Percentiles rank a stretch among this genome's conserved stretches.
phyloP scores from a whole-genome alignment of 352 stramenopile genomes.

The Globisporangium orthogonon region DNA sequence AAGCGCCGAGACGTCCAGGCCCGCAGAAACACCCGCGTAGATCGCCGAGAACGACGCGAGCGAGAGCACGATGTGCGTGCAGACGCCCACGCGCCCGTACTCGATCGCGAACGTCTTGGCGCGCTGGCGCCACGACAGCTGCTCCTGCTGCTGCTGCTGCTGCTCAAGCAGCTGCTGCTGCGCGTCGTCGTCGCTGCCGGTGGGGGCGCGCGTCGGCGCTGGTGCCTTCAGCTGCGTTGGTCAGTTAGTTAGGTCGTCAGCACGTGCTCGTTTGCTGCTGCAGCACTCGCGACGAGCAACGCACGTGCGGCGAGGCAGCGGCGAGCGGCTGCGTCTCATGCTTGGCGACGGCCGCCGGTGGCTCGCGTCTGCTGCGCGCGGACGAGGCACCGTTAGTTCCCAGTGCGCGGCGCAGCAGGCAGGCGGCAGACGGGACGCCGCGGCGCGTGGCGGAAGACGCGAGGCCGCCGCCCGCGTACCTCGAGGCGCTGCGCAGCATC shows the following conservation, averaged over 20 bases:
- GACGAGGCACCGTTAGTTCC: too few species aligned
- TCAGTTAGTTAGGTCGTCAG: too few species aligned
- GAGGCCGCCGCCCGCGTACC: constrained; percentile 21
- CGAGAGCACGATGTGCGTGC: constrained; percentile 73
- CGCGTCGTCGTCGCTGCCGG: background rate
- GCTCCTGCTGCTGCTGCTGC: constrained; percentile 8
- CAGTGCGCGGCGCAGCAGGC: too few species aligned
- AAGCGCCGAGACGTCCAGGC: constrained; percentile 54
- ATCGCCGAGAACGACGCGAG: constrained; percentile 68
- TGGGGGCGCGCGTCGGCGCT: background rate
- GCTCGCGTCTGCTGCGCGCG: too few species aligned
- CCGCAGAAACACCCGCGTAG: constrained; percentile 62
- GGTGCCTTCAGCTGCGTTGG: too few species aligned
- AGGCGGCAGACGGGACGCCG: too few species aligned
- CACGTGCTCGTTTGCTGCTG: too few species aligned
- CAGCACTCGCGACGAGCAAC: too few species aligned
- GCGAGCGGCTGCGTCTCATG: too few species aligned
- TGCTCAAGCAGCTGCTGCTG: background rate
- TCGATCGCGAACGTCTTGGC: constrained; percentile 79
- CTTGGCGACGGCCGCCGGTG: too few species aligned
- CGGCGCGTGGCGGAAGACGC: too few species aligned
- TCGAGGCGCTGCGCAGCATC: constrained; percentile 50
- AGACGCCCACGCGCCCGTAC: constrained; percentile 74
- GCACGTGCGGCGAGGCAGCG: too few species aligned
- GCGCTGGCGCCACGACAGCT: constrained; percentile 52